phyloP scores from a whole-genome alignment of 176 grass and related monocot species.

The Triticum urartu region DNA sequence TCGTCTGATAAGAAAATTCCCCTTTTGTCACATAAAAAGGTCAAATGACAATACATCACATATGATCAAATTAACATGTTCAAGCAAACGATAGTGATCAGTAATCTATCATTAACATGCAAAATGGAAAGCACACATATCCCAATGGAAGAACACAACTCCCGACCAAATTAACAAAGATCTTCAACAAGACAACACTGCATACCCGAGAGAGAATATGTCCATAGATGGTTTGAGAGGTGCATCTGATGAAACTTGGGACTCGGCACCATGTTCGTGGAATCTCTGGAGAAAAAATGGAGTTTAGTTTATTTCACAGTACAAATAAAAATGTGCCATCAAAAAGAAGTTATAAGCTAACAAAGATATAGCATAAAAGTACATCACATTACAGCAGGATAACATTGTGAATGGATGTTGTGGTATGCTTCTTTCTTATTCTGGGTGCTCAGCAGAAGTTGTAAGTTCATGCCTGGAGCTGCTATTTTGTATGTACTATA shows the following conservation, averaged over 20 bases:
- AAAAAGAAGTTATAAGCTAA: slow-evolving; percentile 14
- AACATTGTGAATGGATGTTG: neutral
- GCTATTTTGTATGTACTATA: neutral
- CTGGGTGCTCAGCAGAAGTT: neutral
- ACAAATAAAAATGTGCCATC: slow-evolving; percentile 12
- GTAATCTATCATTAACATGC: slow-evolving; percentile 20
- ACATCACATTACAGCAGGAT: neutral
- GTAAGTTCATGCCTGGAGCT: neutral
- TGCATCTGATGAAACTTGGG: slow-evolving; percentile 63
- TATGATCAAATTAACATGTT: slow-evolving; percentile 16
- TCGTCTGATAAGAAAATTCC: neutral
- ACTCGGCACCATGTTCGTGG: slow-evolving; percentile 83
- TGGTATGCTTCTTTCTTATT: slow-evolving; percentile 35
- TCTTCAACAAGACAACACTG: slow-evolving; percentile 29
- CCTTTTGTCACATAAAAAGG: slow-evolving; percentile 9
- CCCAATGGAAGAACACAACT: slow-evolving; percentile 24
- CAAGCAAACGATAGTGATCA: neutral
- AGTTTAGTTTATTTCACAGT: slow-evolving; percentile 19
- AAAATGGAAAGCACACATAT: neutral
- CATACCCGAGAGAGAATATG: slow-evolving; percentile 97
- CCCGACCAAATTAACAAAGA: neutral
- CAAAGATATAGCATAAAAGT: slow-evolving; percentile 16
- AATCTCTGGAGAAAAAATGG: slow-evolving; percentile 62
- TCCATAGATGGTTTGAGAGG: slow-evolving; percentile 93
- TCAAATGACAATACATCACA: slow-evolving; percentile 6